Percentiles rank a stretch among this genome's conserved stretches.
These are phyloP conservation scores for Lizonia empirigonia DNA, from an alignment of 2,329 filamentous ascomycete genomes.

Conservation along the genomic window DNA sequence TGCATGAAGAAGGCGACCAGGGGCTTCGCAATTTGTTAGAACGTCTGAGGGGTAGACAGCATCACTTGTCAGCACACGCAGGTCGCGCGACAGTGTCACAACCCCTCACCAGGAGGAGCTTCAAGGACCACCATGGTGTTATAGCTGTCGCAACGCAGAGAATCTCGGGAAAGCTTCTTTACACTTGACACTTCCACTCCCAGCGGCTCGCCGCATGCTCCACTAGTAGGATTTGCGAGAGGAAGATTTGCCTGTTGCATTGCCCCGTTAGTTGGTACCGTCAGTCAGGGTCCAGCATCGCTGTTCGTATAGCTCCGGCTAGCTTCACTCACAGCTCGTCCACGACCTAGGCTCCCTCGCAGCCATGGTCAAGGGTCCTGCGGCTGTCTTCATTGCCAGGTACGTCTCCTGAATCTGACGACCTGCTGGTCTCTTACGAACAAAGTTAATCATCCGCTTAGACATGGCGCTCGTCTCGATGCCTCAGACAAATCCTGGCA, in stretches of 20 bases:
- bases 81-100: conserved; percentile 11
- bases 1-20: conserved; percentile 15
- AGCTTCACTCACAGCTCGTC: conserved; percentile 8
- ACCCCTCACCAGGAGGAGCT: conserved; percentile 11
- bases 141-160: conserved; percentile 30
- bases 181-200: conserved; percentile 7
- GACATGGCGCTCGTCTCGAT: conserved; percentile 93
- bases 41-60: conserved; percentile 6
- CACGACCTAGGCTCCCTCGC: conserved; percentile 16
- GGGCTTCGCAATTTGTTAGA: conserved; percentile 1
- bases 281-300: not conserved
- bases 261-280: not conserved
- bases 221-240: conserved; percentile 2
- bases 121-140: conserved; percentile 25
- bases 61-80: conserved; percentile 11
- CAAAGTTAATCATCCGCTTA: conserved; percentile 40
- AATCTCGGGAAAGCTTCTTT: conserved; percentile 17
- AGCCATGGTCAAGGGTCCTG: conserved; percentile 53
- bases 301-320: conserved; percentile 13
- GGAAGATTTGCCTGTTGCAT: conserved; percentile 9
- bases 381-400: conserved; percentile 58
- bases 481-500: conserved; percentile 96
- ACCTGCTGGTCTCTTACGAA: conserved; percentile 3
- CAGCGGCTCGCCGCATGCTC: not conserved
- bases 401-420: conserved; percentile 29